Conservation (phyloP, 768 basidiomycete species). For the Gloeostereum incarnatum region DNA sequence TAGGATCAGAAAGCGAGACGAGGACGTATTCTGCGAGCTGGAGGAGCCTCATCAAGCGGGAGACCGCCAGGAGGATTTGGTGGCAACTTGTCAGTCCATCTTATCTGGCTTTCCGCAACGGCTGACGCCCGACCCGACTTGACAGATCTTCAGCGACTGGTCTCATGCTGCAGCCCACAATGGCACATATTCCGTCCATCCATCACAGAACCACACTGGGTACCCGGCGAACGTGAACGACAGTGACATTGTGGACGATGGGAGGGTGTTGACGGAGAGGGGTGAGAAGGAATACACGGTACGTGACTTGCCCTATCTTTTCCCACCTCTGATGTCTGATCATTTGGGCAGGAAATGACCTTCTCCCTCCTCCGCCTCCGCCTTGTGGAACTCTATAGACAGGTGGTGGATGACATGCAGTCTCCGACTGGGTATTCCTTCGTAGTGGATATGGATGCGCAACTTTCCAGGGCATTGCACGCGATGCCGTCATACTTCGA, state of each 20-base stretch:
- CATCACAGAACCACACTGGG: conserved; percentile 17
- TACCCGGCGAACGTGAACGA: conserved; percentile 17
- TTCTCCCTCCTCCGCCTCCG: conserved; percentile 13
- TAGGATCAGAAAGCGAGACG: conserved; percentile 15
- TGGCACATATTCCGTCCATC: conserved; percentile 17
- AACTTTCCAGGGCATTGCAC: conserved; percentile 9
- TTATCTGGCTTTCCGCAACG: background rate
- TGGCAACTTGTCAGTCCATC: conserved; percentile 13
- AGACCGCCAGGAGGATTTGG: conserved; percentile 16
- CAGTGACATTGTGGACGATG: conserved; percentile 14
- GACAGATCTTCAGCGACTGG: conserved; percentile 18
- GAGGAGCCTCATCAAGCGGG: conserved; percentile 16
- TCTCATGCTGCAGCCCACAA: conserved; percentile 17
- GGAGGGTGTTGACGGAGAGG: conserved; percentile 7
- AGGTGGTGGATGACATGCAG: conserved; percentile 16
- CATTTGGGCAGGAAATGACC: conserved; percentile 18
- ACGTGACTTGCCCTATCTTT: background rate
- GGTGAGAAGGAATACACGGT: conserved; percentile 13
- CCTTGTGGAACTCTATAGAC: conserved; percentile 14
- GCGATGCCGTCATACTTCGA: conserved; percentile 11
- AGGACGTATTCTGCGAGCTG: conserved; percentile 13
- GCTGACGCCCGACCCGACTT: background rate
- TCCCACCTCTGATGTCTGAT: background rate
- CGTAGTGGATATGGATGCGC: conserved; percentile 13
- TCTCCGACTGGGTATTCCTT: conserved; percentile 15